Evolutionary conservation across 2,329 filamentous ascomycete species (phyloP), one percentile per base, ranked within the genome.

Genomic region (Colletotrichum agaves): DNA sequence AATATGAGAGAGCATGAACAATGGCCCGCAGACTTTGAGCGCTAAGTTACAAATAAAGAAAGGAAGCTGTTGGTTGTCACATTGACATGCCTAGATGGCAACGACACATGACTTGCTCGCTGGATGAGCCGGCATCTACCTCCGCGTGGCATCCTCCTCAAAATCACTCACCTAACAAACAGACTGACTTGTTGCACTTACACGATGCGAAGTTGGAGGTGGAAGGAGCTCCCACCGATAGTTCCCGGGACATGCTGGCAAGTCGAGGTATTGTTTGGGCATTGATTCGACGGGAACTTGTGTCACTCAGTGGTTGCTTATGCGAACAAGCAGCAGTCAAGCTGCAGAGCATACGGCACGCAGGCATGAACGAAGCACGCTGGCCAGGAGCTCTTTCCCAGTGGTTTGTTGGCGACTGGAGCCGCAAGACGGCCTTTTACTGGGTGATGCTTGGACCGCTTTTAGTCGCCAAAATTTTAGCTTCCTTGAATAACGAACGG

Each of bases 221-320:
- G 12, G 58, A 43, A 43, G 33, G 33, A 49, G 33, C 61, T 60
- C 49, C 27, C 47, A 53, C 55, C 65, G 27, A 52, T 37, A 17
- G 39, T 53, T 47, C 23, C 61, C 46, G 33, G 46, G 52, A 39
- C 31, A 55, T 49, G 61, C 47, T 64, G 41, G 61, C 33, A 27
- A 60, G 39, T 31, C 53, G 27, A 15, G n/a, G 35, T 60, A 27
- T 41, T 53, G 61, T 65, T 65, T 65, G 65, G 39, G 27, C 63
- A 49, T 64, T 65, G 61, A 56, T 68, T 60, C n/a, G 61, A 41
- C 47, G 65, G 37, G 49, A 64, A 31, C 39, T 50, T 57, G 55
- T 68, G 65, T 68, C 65, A 65, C 65, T 55, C 61, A 49, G 17
- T 60, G 19, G 15, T 49, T 47, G 61, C 55, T 60, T 39, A 68